Percentiles rank a stretch among this genome's conserved stretches.
phyloP scores from a whole-genome alignment of 2,329 filamentous ascomycete genomes.

The Elsinoe necatrix region DNA sequence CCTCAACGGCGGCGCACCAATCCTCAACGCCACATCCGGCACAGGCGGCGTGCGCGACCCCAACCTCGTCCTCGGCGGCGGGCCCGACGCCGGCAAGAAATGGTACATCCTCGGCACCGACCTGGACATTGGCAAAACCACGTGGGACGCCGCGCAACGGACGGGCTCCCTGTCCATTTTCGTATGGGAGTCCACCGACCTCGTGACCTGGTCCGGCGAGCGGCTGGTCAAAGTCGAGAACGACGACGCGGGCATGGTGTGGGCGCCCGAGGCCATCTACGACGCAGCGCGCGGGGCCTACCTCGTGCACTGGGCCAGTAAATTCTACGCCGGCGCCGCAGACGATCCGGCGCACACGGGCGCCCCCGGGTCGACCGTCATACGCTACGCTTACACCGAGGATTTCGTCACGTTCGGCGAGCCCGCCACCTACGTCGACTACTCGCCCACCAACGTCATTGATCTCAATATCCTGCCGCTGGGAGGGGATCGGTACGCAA shows the following conservation, averaged over 20 bases:
- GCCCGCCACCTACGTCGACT: slow-evolving; percentile 45
- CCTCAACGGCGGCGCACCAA: slow-evolving; percentile 42
- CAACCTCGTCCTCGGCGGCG: slow-evolving; percentile 41
- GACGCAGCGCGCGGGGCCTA: slow-evolving; percentile 40
- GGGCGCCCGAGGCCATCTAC: slow-evolving; percentile 50
- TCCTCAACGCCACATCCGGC: slow-evolving; percentile 44
- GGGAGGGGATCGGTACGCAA: slow-evolving; percentile 35
- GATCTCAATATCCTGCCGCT: slow-evolving; percentile 50
- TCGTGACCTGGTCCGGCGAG: slow-evolving; percentile 44
- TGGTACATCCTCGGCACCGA: slow-evolving; percentile 51
- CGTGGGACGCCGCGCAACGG: slow-evolving; percentile 45
- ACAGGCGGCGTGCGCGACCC: slow-evolving; percentile 48
- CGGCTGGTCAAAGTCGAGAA: slow-evolving; percentile 45
- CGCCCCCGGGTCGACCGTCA: slow-evolving; percentile 26
- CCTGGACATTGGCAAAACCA: slow-evolving; percentile 39
- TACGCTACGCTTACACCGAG: slow-evolving; percentile 48
- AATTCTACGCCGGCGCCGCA: slow-evolving; percentile 38
- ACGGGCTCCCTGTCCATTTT: slow-evolving; percentile 46
- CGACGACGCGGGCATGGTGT: slow-evolving; percentile 49
- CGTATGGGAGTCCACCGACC: slow-evolving; percentile 47
- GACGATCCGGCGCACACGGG: slow-evolving; percentile 46
- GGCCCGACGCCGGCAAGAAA: slow-evolving; percentile 41
- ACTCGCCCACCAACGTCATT: slow-evolving; percentile 41
- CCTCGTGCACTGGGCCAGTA: slow-evolving; percentile 43
- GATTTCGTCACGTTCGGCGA: slow-evolving; percentile 48